These are phyloP conservation scores for Skeletonema tropicum DNA, from an alignment of 108 stramenopile species.

Conservation along the genomic window DNA sequence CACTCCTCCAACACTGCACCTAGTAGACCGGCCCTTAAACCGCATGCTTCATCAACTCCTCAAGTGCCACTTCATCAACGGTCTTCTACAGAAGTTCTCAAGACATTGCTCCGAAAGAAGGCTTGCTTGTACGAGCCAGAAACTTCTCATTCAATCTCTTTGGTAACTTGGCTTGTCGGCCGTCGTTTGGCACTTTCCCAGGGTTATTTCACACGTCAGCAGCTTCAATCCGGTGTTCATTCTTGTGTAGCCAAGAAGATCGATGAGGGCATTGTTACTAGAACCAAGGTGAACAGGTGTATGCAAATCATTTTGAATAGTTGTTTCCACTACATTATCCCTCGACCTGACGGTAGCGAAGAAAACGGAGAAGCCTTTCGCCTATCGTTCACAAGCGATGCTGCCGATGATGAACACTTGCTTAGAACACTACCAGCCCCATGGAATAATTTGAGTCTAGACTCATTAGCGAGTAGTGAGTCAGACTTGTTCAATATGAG, in stretches of 20 bases:
- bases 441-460: conserved; percentile 71
- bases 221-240: conserved; percentile 86
- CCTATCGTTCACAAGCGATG: conserved; percentile 47
- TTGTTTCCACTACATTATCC: conserved; percentile 93
- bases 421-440: conserved; percentile 61
- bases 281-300: conserved; percentile 90
- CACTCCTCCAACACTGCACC: conserved; percentile 6
- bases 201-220: conserved; percentile 86
- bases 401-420: conserved; percentile 65
- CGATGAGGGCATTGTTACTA: conserved; percentile 74
- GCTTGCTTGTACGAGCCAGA: conserved; percentile 90
- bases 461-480: conserved; percentile 18
- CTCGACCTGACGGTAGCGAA: conserved; percentile 80
- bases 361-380: conserved; percentile 81
- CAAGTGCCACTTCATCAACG: conserved; percentile 35
- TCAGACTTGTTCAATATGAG: conserved; percentile 14
- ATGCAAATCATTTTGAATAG: conserved; percentile 91
- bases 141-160: conserved; percentile 80
- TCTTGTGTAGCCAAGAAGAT: conserved; percentile 80
- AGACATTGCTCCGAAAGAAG: conserved; percentile 89
- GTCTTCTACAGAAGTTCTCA: conserved; percentile 80
- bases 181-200: conserved; percentile 69
- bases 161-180: conserved; percentile 90
- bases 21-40: conserved; percentile 12
- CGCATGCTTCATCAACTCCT: conserved; percentile 20